Base-by-base conservation (phyloP, 176 grass and related monocot species). In the Eleusine indica region DNA sequence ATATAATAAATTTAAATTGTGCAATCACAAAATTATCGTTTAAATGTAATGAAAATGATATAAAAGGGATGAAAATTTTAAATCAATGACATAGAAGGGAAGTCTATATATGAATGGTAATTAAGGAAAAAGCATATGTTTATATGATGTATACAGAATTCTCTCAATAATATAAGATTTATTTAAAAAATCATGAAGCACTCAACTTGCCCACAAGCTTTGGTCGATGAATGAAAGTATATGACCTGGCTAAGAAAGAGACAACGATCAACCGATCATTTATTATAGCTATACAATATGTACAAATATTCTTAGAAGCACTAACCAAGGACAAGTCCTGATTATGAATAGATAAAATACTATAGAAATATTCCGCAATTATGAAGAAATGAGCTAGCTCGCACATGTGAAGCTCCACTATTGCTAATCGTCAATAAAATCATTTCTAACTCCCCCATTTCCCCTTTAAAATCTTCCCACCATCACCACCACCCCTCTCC, bases 331-430 rank as follows among this genome's bases (percentile, higher is more conserved):
- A 72, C 56, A 77, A 17, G 38, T 56, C 41, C 1, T 82, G 57
- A 67, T 86, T 80, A 60, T n/a, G 44, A 54, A 37, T 53, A 3
- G 43, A 66, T 77, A 86, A 40, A 77, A 47, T n/a, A 12, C 19
- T 56, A 65, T 7, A 67, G 73, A 86, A 82, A 82, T 86, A 77
- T 82, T 89, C 83, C 71, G 64, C 12, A 46, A 57, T 64, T 82
- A 82, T 35, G 38, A 82, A 81, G 82, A 81, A 65, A 81, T 75
- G 28, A 65, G 78, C 78, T 80, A 66, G 71, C 70, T 77, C 58
- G 73, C 58, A 56, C 83, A 66, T 82, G 78, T 64, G 37, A 74
- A 17, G 13, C 66, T 66, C 46, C 56, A 39, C 83, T 39, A 44
- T 44, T 54, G 35, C 11, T 28, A 81, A 28, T 70, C 22, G 25